phyloP scores from a whole-genome alignment of 2,329 filamentous ascomycete species.

The Cucurbitaria berberidis region DNA sequence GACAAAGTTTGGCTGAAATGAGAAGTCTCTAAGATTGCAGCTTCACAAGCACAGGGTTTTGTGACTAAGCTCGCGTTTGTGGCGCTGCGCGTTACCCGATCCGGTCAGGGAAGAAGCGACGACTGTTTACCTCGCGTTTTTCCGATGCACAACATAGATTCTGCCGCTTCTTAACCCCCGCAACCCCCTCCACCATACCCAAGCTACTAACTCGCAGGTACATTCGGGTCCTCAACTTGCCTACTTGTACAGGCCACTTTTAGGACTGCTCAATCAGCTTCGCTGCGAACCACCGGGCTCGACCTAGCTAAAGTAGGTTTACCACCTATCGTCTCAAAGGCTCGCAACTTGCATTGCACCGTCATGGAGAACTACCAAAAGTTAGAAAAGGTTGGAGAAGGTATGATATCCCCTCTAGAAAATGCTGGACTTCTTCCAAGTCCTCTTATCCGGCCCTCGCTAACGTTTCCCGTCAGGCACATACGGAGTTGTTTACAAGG shows the following conservation, averaged over 20 bases:
- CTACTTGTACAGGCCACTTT: not conserved
- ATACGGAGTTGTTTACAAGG: slow-evolving; percentile 95
- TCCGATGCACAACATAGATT: slow-evolving; percentile 29
- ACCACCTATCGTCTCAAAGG: slow-evolving; percentile 31
- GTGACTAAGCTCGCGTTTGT: slow-evolving; percentile 32
- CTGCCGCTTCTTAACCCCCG: slow-evolving; percentile 15
- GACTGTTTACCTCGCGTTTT: slow-evolving; percentile 33
- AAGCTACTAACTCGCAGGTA: slow-evolving; percentile 39
- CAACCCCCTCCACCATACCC: slow-evolving; percentile 11
- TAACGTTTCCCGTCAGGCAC: slow-evolving; percentile 67
- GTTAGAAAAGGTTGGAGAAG: slow-evolving; percentile 95
- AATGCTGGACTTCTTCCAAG: not conserved
- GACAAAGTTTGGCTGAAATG: not conserved
- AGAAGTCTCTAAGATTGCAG: not conserved
- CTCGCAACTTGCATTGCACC: slow-evolving; percentile 13
- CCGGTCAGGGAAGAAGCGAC: slow-evolving; percentile 10
- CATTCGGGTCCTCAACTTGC: not conserved
- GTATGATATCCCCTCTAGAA: slow-evolving; percentile 54
- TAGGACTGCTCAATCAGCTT: not conserved
- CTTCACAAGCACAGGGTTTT: slow-evolving; percentile 9
- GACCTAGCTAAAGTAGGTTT: slow-evolving; percentile 9
- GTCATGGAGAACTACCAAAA: slow-evolving; percentile 96
- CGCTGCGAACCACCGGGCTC: slow-evolving; percentile 3
- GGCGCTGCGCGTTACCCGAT: slow-evolving; percentile 27
- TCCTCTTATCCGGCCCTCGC: not conserved